These are phyloP conservation scores for Anastatica hierochuntica DNA, from an alignment of 345 rosid species.

Conservation along the genomic window DNA sequence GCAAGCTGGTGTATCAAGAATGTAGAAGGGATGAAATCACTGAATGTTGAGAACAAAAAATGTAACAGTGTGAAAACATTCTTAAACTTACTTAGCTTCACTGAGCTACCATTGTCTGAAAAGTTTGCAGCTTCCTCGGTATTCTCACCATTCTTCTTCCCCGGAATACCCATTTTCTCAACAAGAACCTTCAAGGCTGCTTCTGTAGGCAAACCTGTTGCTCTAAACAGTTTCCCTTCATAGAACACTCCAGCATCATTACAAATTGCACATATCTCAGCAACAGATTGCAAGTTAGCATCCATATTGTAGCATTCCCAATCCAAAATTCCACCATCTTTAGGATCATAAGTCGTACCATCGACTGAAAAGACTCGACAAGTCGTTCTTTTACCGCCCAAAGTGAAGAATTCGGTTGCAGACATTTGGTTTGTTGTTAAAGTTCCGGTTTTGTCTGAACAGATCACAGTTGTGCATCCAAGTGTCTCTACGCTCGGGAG, in stretches of 20 bases:
- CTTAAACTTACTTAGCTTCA: conserved; percentile 47
- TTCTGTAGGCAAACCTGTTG: conserved; percentile 92
- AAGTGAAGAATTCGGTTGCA: conserved; percentile 63
- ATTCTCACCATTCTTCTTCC: conserved; percentile 35
- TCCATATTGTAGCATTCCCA: conserved; percentile 83
- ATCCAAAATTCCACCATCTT: conserved; percentile 79
- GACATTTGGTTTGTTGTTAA: conserved; percentile 95
- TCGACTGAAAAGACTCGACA: conserved; percentile 53
- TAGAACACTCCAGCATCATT: conserved; percentile 73
- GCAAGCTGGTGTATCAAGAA: conserved; percentile 32
- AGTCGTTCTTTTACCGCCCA: conserved; percentile 54
- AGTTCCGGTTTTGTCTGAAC: conserved; percentile 94
- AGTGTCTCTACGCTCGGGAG: conserved; percentile 93
- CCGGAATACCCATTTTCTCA: conserved; percentile 81
- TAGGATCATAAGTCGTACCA: conserved; percentile 96
- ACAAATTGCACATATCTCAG: conserved; percentile 78
- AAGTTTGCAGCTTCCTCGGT: conserved; percentile 44
- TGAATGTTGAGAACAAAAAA: too few relatives aligned
- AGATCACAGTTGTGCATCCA: conserved; percentile 95
- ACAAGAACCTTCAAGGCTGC: conserved; percentile 91
- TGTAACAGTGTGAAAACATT: not conserved
- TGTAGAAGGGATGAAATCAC: not conserved
- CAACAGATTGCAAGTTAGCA: conserved; percentile 73
- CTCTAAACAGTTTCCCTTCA: conserved; percentile 70
- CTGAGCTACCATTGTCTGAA: conserved; percentile 49